Evolutionary conservation across 2,329 filamentous ascomycete genomes (phyloP).

Genomic region (Claviceps sorghi): DNA sequence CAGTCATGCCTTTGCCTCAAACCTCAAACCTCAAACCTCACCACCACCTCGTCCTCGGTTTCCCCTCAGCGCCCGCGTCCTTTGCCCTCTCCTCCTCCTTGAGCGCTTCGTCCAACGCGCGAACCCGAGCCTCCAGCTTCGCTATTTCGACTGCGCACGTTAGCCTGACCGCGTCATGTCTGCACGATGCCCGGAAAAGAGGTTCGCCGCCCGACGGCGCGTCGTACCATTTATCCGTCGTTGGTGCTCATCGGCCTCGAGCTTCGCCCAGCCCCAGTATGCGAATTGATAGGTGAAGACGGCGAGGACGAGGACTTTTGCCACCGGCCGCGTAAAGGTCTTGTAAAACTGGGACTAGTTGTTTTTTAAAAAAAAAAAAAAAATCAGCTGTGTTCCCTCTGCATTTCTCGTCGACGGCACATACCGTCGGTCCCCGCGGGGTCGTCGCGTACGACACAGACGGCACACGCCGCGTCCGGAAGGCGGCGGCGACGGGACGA

Average conservation of each 20-base stretch:
- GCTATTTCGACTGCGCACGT: slow-evolving; percentile 17
- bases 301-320: slow-evolving; percentile 60
- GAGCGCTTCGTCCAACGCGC: slow-evolving; percentile 16
- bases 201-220: too few species aligned
- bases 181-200: too few species aligned
- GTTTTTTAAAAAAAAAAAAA: not conserved
- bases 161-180: too few species aligned
- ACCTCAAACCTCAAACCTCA: too few species aligned
- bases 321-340: slow-evolving; percentile 56
- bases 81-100: not conserved
- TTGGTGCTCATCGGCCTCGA: slow-evolving; percentile 57
- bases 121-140: slow-evolving; percentile 23
- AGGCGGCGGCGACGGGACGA: too few species aligned
- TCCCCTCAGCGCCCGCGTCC: not conserved
- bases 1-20: too few species aligned
- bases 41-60: slow-evolving; percentile 9
- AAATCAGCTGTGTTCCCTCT: too few species aligned
- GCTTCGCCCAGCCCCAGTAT: slow-evolving; percentile 60
- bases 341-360: slow-evolving; percentile 54
- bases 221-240: slow-evolving; percentile 42
- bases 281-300: slow-evolving; percentile 65
- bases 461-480: too few species aligned
- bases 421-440: slow-evolving; percentile 14
- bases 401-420: too few species aligned
- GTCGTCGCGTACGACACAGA: slow-evolving; percentile 17